A percentile compares a stretch with the other conserved stretches of the same genome.
Conservation (phyloP, 805 yeast species). For the Candida golubevii region DNA sequence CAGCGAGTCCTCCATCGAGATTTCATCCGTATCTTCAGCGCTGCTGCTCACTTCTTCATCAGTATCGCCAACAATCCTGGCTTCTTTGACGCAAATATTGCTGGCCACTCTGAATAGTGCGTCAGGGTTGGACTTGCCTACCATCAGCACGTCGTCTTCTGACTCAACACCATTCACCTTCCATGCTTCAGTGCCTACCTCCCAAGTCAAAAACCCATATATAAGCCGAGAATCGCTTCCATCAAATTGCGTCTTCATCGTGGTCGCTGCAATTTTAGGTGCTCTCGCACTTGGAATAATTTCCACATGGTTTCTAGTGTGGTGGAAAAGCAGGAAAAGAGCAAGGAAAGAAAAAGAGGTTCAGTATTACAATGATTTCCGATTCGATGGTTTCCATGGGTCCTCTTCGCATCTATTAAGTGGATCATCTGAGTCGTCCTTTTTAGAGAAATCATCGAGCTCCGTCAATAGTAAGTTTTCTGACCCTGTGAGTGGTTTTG, state of each 20-base stretch:
- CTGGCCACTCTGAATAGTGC: too few relatives aligned
- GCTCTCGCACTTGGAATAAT: constrained; percentile 19
- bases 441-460: constrained; percentile 20
- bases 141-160: too few relatives aligned
- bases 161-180: constrained; percentile 8
- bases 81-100: too few relatives aligned
- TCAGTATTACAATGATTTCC: constrained; percentile 20
- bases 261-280: constrained; percentile 17
- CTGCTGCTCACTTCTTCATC: too few relatives aligned
- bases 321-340: constrained; percentile 12
- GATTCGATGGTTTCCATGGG: constrained; percentile 6
- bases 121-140: too few relatives aligned
- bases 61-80: too few relatives aligned
- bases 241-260: constrained; percentile 39
- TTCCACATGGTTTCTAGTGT: constrained; percentile 20
- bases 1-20: too few relatives aligned
- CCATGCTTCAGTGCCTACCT: constrained; percentile 10
- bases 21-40: too few relatives aligned
- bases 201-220: constrained; percentile 9
- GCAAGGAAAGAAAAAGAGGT: constrained; percentile 34
- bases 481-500: constrained; percentile 10
- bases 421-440: constrained; percentile 19
- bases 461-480: constrained; percentile 10
- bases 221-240: constrained; percentile 23
- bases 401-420: constrained; percentile 12